These are phyloP conservation scores for Xylaria nigripes DNA, from an alignment of 495 filamentous ascomycete species.

Conservation along the genomic window DNA sequence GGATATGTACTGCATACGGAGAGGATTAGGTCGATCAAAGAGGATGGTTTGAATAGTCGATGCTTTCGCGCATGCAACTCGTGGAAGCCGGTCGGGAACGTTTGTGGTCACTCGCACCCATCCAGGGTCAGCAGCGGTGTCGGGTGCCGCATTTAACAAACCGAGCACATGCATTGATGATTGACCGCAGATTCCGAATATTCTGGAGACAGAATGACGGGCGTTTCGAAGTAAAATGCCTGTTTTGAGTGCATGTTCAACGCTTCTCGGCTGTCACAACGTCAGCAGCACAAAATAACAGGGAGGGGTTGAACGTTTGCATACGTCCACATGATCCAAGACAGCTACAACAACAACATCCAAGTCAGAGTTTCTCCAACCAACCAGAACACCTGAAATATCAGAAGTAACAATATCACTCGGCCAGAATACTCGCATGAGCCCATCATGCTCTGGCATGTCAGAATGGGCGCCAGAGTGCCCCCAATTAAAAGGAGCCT, in stretches of 20 bases:
- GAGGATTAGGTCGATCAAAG: constrained; percentile 78
- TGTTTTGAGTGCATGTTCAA: constrained; percentile 78
- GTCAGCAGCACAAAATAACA: constrained; percentile 8
- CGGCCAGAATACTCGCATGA: constrained; percentile 98
- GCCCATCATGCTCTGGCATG: constrained; percentile 90
- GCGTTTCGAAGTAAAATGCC: constrained; percentile 78
- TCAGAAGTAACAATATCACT: constrained; percentile 69
- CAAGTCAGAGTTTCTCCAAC: constrained; percentile 86
- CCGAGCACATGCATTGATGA: constrained; percentile 81
- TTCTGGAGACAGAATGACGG: constrained; percentile 68
- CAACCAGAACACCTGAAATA: constrained; percentile 75
- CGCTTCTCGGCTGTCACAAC: constrained; percentile 48
- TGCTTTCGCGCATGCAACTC: constrained; percentile 59
- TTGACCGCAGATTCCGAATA: constrained; percentile 77
- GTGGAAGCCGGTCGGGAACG: constrained; percentile 50
- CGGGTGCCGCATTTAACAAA: constrained; percentile 53
- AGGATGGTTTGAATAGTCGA: constrained; percentile 78
- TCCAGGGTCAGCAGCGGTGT: constrained; percentile 51
- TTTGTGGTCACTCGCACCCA: constrained; percentile 63
- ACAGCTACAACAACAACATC: constrained; percentile 87
- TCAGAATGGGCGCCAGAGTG: constrained; percentile 29
- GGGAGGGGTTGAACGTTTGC: constrained; percentile 15
- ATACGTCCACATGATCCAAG: constrained; percentile 83
- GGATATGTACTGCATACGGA: constrained; percentile 94
- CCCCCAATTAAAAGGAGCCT: constrained; percentile 71